Conservation (phyloP, 257 asterid species). For the Nicotiana paniculata region DNA sequence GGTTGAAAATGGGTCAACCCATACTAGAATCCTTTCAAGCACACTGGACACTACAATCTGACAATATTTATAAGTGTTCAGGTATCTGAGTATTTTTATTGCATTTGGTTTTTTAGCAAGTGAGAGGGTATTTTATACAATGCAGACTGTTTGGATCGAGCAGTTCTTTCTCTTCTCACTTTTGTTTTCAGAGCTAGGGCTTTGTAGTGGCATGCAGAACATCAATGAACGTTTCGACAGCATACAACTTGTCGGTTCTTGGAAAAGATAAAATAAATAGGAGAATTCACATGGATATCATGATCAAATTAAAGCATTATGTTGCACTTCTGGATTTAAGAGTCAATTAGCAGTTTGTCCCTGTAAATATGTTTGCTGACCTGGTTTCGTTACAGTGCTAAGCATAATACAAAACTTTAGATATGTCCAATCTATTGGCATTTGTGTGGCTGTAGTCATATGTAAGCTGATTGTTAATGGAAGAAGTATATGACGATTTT, state of each 20-base stretch:
- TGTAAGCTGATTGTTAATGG: background rate
- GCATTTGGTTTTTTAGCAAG: background rate
- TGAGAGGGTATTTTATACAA: background rate
- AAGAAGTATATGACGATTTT: background rate
- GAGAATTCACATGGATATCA: background rate
- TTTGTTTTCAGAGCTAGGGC: background rate
- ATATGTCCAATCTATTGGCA: background rate
- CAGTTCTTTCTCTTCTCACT: background rate
- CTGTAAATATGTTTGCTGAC: background rate
- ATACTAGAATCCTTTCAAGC: background rate
- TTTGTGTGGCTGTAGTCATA: background rate
- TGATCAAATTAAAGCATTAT: background rate
- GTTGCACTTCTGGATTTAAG: background rate
- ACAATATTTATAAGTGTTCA: background rate
- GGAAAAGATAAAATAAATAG: background rate
- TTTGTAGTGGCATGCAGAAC: background rate
- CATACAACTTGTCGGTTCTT: background rate
- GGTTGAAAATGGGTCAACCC: too few relatives aligned
- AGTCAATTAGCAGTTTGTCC: background rate
- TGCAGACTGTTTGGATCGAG: background rate
- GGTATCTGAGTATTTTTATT: background rate
- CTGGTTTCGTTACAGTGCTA: background rate
- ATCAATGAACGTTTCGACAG: background rate
- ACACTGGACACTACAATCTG: background rate
- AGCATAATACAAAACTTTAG: background rate